These are phyloP conservation scores for Cutaneotrichosporon cyanovorans DNA, from an alignment of 1,284 basidiomycete species.

Conservation along the genomic window DNA sequence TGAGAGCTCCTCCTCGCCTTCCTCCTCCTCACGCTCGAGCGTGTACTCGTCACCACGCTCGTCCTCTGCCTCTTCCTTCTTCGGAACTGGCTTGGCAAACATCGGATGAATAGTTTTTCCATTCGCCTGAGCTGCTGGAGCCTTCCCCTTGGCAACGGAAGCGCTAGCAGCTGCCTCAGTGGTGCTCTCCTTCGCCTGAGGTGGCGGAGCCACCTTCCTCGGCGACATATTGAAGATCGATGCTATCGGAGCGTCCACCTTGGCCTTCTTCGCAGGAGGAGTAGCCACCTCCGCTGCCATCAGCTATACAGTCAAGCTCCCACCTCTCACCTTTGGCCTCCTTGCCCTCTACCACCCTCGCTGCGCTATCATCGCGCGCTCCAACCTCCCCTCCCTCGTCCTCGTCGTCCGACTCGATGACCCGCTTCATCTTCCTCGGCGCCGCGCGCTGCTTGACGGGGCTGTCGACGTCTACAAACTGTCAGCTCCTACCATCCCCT, in stretches of 20 bases:
- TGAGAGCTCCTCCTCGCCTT: constrained; percentile 42
- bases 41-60: constrained; percentile 30
- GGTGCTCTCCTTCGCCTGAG: constrained; percentile 3
- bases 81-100: constrained; percentile 35
- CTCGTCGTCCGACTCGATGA: constrained; percentile 62
- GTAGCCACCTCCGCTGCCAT: background rate
- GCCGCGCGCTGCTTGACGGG: constrained; percentile 17
- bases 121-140: constrained; percentile 12
- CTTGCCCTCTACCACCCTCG: constrained; percentile 2
- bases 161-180: background rate
- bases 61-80: constrained; percentile 26
- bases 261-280: constrained; percentile 35
- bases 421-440: constrained; percentile 53
- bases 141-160: background rate
- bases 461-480: constrained; percentile 17
- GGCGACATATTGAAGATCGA: constrained; percentile 2
- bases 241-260: constrained; percentile 7
- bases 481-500: background rate
- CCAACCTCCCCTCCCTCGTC: constrained; percentile 28
- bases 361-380: background rate
- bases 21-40: constrained; percentile 45
- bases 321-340: constrained; percentile 10
- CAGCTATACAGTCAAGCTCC: background rate
- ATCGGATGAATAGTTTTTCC: constrained; percentile 44
- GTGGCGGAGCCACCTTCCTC: constrained; percentile 3